Evolutionary conservation across 306 rosid genomes (phyloP), one percentile per base, ranked within the genome.

Genomic region (Trifolium repens): DNA sequence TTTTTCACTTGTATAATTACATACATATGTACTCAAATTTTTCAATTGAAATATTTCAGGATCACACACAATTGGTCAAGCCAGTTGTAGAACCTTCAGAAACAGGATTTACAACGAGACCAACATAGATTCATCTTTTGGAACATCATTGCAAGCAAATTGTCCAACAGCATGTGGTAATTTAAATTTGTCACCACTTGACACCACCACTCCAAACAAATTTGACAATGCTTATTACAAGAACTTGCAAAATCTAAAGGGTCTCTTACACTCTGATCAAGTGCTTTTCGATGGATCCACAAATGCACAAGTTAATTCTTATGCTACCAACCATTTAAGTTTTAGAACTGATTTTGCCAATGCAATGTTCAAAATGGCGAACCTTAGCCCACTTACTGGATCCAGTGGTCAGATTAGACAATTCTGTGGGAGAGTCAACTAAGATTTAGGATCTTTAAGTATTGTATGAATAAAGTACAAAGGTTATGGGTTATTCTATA

Each of bases 181-280:
- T 15, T 24, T n/a, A 70, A 88, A 59, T 2, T 74, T 88, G 54
- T 40, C 88, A 22, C 83, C 88, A n/a, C 80, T 90, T 39, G 93
- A 88, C 22, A 52, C 24, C 7, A 83, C 79, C 0, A 83, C 61
- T 59, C 85, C 88, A 13, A 80, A 11, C 50, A 43, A 37, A 1
- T 88, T 88, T 24, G 87, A 90, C 89, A 90, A 83, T 34, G 86
- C 84, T 44, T 90, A 90, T 82, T 90, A 32, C 81, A 83, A 4
- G 15, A 88, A 86, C 39, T 80, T 90, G 79, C 52, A 81, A 70
- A 80, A 14, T 72, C 50, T 69, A 53, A 88, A 80, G 72, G 96
- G 93, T 2, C 74, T 90, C 5, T 44, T 90, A 7, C 96, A 88
- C 81, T 88, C 93, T 0, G 96, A 90, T 35, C 93, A 90, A 40